Conservation (phyloP, 352 stramenopile genomes). For the Phytophthora pini region DNA sequence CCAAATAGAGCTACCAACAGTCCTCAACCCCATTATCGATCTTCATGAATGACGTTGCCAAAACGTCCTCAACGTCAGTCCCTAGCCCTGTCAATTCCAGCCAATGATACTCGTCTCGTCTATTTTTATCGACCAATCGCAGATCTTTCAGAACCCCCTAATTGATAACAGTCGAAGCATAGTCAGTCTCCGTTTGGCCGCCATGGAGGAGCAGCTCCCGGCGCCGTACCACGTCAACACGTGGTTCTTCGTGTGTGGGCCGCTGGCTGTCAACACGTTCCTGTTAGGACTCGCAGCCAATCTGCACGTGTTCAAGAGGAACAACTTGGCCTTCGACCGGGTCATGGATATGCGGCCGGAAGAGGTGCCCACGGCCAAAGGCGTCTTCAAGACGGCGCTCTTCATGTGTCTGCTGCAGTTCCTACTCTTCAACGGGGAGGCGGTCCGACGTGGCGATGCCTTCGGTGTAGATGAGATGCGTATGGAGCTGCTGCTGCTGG, state of each 20-base stretch:
- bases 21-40: background rate
- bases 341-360: slow-evolving; percentile 73
- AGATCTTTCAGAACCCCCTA: slow-evolving; percentile 8
- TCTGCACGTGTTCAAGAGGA: slow-evolving; percentile 60
- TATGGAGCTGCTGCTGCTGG: slow-evolving; percentile 74
- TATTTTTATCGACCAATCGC: slow-evolving; percentile 11
- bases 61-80: background rate
- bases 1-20: slow-evolving; percentile 11
- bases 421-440: slow-evolving; percentile 59
- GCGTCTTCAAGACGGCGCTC: slow-evolving; percentile 47
- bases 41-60: too few relatives aligned
- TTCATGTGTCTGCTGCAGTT: slow-evolving; percentile 55
- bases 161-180: slow-evolving; percentile 2
- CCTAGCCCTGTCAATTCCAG: too few relatives aligned
- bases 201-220: slow-evolving; percentile 33
- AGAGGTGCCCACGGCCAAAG: slow-evolving; percentile 57
- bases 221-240: slow-evolving; percentile 47
- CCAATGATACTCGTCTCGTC: background rate
- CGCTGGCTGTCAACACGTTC: slow-evolving; percentile 73
- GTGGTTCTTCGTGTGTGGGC: slow-evolving; percentile 86
- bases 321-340: slow-evolving; percentile 69
- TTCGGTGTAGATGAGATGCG: slow-evolving; percentile 65
- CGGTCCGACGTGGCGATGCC: slow-evolving; percentile 36
- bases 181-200: slow-evolving; percentile 9
- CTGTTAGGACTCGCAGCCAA: slow-evolving; percentile 71